phyloP scores from a whole-genome alignment of 345 rosid genomes.

The Eucalyptus cloeziana region DNA sequence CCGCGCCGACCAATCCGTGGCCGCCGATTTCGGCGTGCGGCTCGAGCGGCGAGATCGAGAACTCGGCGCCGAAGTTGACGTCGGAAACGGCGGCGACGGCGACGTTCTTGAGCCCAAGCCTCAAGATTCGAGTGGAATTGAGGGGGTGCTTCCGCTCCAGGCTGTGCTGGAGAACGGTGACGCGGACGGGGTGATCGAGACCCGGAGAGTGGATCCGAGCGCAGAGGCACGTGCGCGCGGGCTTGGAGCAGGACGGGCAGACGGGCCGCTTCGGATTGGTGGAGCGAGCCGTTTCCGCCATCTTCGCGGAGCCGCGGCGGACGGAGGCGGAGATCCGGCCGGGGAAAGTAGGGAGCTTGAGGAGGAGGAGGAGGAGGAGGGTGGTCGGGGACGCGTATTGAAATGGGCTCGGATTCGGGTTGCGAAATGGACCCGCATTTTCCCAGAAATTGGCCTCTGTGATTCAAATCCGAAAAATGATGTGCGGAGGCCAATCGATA shows the following conservation, averaged over 20 bases:
- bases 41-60: conserved; percentile 16
- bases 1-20: not conserved
- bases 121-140: conserved; percentile 69
- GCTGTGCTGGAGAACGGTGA: conserved; percentile 76
- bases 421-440: not conserved
- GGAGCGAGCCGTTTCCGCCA: not conserved
- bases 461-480: too few species aligned
- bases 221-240: conserved; percentile 60
- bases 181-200: conserved; percentile 47
- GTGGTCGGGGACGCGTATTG: not conserved
- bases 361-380: not conserved
- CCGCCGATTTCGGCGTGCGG: not conserved
- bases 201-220: conserved; percentile 25
- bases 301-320: not conserved
- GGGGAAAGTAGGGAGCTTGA: not conserved
- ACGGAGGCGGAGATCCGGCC: not conserved
- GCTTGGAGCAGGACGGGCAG: conserved; percentile 62
- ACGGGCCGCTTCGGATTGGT: conserved; percentile 40
- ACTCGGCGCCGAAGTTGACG: conserved; percentile 42
- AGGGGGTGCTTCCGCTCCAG: conserved; percentile 69
- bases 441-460: not conserved
- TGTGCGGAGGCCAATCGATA: too few species aligned
- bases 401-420: not conserved
- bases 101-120: conserved; percentile 58
- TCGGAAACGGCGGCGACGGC: conserved; percentile 40